These are phyloP conservation scores for Talaromyces thailandensis DNA, from an alignment of 495 filamentous ascomycete species.

Conservation along the genomic window DNA sequence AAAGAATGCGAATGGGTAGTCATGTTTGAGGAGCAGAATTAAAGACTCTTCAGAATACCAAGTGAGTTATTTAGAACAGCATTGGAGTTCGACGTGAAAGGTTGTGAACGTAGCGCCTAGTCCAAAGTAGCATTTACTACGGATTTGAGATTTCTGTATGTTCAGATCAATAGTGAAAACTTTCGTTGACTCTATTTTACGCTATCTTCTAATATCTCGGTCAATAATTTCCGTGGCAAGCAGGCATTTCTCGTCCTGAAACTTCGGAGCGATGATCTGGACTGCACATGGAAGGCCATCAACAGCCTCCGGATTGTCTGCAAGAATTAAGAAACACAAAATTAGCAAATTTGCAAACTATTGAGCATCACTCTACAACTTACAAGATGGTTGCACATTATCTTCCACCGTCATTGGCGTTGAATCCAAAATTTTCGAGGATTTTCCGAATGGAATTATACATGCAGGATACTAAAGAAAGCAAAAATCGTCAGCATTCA, in stretches of 20 bases:
- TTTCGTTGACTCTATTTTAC: background rate
- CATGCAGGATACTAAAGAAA: constrained; percentile 22
- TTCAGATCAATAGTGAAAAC: too few relatives aligned
- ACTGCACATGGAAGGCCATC: constrained; percentile 31
- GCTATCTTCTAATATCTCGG: background rate
- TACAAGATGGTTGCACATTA: constrained; percentile 27
- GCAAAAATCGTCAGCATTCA: too few relatives aligned
- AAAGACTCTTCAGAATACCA: too few relatives aligned
- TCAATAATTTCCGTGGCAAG: constrained; percentile 27
- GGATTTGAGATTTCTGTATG: too few relatives aligned
- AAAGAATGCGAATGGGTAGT: too few relatives aligned
- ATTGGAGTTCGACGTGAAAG: too few relatives aligned
- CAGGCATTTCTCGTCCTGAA: constrained; percentile 37
- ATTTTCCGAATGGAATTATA: constrained; percentile 19
- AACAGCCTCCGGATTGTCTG: constrained; percentile 25
- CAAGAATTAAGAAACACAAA: background rate
- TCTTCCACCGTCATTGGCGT: constrained; percentile 13
- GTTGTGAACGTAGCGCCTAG: too few relatives aligned
- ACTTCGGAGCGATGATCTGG: constrained; percentile 27
- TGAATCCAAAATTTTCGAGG: constrained; percentile 23
- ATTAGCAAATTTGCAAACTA: background rate
- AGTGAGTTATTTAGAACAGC: too few relatives aligned
- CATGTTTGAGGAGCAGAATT: too few relatives aligned
- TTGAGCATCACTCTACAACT: background rate
- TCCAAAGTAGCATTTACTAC: too few relatives aligned